These are phyloP conservation scores for Sporothrix brunneoviolacea DNA, from an alignment of 2,329 filamentous ascomycete genomes.

Conservation along the genomic window DNA sequence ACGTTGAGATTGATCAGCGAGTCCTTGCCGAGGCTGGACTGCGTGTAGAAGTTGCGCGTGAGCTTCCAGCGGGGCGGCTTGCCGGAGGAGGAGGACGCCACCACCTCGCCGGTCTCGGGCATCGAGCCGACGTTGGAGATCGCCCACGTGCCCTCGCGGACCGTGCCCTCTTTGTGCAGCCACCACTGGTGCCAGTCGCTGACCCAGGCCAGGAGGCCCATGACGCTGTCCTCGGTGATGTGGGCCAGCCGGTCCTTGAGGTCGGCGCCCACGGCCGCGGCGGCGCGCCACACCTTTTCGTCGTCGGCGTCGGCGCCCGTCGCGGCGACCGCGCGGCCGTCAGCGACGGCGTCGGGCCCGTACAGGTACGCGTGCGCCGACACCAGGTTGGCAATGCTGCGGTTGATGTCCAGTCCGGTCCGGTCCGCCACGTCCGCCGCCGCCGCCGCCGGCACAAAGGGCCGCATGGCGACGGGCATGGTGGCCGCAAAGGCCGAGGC, in stretches of 20 bases:
- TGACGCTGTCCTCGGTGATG: constrained; percentile 37
- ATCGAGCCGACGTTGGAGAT: constrained; percentile 47
- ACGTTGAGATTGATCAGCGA: constrained; percentile 40
- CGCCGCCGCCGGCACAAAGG: constrained; percentile 25
- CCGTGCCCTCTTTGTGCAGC: constrained; percentile 34
- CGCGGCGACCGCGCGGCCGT: constrained; percentile 19
- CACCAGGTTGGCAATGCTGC: constrained; percentile 35
- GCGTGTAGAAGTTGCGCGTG: constrained; percentile 42
- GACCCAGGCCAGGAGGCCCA: constrained; percentile 36
- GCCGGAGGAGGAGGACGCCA: constrained; percentile 7
- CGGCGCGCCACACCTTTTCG: constrained; percentile 34
- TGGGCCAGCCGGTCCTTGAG: constrained; percentile 28
- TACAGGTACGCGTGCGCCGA: constrained; percentile 30
- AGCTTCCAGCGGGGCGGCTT: constrained; percentile 29
- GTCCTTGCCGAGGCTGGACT: constrained; percentile 39
- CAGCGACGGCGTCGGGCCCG: constrained; percentile 19
- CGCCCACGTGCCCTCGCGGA: constrained; percentile 40
- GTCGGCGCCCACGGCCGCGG: constrained; percentile 31
- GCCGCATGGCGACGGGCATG: constrained; percentile 41
- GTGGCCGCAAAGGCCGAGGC: constrained; percentile 30
- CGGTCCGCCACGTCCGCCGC: too few relatives aligned
- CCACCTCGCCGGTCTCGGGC: constrained; percentile 8
- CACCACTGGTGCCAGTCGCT: constrained; percentile 38
- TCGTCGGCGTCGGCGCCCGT: constrained; percentile 18
- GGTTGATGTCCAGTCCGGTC: constrained; percentile 23